Evolutionary conservation across 2,329 filamentous ascomycete genomes (phyloP).

Genomic region (Colletotrichum ledebouriae): DNA sequence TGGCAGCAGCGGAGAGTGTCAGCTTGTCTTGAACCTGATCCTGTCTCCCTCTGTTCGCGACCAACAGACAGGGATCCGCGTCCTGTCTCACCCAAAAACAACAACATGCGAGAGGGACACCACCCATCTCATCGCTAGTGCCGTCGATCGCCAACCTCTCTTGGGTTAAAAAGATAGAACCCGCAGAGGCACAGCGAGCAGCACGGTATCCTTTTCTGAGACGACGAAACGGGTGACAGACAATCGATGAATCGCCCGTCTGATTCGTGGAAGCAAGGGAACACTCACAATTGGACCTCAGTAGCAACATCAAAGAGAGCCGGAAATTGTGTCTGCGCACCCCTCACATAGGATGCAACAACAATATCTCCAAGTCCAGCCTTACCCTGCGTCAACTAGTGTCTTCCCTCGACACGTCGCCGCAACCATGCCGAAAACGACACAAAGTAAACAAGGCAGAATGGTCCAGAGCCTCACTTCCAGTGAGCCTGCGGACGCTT

Average conservation of each 20-base stretch:
- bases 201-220: conserved; percentile 12
- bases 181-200: not conserved
- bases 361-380: conserved; percentile 30
- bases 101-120: conserved; percentile 20
- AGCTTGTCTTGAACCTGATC: conserved; percentile 9
- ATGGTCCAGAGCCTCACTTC: conserved; percentile 35
- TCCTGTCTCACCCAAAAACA: conserved; percentile 34
- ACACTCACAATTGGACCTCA: conserved; percentile 13
- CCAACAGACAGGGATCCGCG: conserved; percentile 35
- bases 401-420: conserved; percentile 26
- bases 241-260: conserved; percentile 28
- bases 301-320: conserved; percentile 26
- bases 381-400: conserved; percentile 35
- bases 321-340: conserved; percentile 38
- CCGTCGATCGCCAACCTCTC: conserved; percentile 34
- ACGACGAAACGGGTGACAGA: conserved; percentile 25
- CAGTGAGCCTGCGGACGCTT: conserved; percentile 24
- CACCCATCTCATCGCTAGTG: conserved; percentile 37
- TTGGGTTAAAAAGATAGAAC: conserved; percentile 8
- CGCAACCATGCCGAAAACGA: conserved; percentile 36
- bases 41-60: conserved; percentile 22
- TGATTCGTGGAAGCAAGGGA: conserved; percentile 38
- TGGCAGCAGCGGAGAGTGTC: conserved; percentile 13
- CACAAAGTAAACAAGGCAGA: conserved; percentile 38
- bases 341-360: conserved; percentile 34